Evolutionary conservation across 164 flowering plant genomes (phyloP).

Genomic region (grape (Vitis vinifera)): ASM3070453v1 NC_081809.1:26703501-26704000

Average conservation of each 20-base stretch:
- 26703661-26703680: slow-evolving; percentile 40
- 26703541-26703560: slow-evolving; percentile 71
- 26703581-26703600: slow-evolving; percentile 89
- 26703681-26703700: background rate
- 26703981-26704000: slow-evolving; percentile 88
- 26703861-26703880: slow-evolving; percentile 42
- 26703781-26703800: slow-evolving; percentile 92
- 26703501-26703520: slow-evolving; percentile 5
- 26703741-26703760: background rate
- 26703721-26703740: background rate
- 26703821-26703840: slow-evolving; percentile 95
- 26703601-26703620: slow-evolving; percentile 86
- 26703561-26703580: slow-evolving; percentile 91
- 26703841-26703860: slow-evolving; percentile 96
- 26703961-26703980: background rate
- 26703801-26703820: slow-evolving; percentile 97
- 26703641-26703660: slow-evolving; percentile 91
- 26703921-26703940: background rate
- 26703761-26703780: slow-evolving; percentile 22
- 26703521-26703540: background rate
- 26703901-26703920: slow-evolving; percentile 5
- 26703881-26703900: background rate
- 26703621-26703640: slow-evolving; percentile 84
- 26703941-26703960: background rate
- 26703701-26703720: background rate